phyloP scores from a whole-genome alignment of 768 basidiomycete genomes.

The Pisolithus orientalis region DNA sequence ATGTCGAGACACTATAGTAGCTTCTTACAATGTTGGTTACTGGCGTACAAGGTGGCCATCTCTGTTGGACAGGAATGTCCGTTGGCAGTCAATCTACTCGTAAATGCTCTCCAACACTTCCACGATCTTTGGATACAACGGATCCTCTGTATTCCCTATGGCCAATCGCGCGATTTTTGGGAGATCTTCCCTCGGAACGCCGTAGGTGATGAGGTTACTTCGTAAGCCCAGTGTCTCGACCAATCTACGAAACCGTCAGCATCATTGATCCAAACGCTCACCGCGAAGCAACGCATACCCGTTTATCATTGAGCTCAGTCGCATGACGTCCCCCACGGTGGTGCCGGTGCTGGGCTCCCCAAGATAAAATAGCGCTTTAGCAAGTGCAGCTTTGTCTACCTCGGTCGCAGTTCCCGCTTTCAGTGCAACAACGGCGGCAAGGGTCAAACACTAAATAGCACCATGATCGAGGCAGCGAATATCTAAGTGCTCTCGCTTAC shows the following conservation, averaged over 20 bases:
- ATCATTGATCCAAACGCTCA: conserved; percentile 4
- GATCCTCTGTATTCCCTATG: conserved; percentile 25
- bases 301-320: conserved; percentile 48
- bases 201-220: conserved; percentile 52
- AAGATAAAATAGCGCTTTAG: conserved; percentile 52
- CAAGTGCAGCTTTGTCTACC: conserved; percentile 59
- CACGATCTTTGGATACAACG: conserved; percentile 35
- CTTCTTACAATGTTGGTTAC: no score
- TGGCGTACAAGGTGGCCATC: no score
- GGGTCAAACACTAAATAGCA: conserved; percentile 55
- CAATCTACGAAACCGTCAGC: conserved; percentile 36
- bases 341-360: conserved; percentile 56
- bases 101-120: conserved; percentile 46
- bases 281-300: conserved; percentile 35
- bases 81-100: conserved; percentile 1
- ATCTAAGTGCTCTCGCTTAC: conserved; percentile 32
- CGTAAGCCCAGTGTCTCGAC: conserved; percentile 54
- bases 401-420: conserved; percentile 51
- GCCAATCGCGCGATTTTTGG: conserved; percentile 40
- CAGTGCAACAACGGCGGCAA: conserved; percentile 55
- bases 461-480: conserved; percentile 3
- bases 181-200: conserved; percentile 54
- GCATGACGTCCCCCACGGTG: conserved; percentile 53
- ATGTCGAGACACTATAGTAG: no score
- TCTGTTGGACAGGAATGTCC: background rate